Evolutionary conservation across 164 flowering plant genomes (phyloP).

Genomic region (Macadamia tetraphylla): DNA sequence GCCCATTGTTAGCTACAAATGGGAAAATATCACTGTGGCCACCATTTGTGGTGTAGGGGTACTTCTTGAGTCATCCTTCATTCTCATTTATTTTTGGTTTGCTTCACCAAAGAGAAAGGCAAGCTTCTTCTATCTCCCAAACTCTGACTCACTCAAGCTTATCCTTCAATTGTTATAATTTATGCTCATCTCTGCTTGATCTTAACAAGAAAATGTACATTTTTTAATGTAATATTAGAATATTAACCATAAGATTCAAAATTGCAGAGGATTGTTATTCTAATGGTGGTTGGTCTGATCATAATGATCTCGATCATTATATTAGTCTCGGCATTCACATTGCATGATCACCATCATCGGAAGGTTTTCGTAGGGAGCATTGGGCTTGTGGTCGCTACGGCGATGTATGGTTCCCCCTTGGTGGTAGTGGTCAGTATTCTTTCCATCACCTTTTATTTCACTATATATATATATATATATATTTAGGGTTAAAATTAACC

Average conservation of each 20-base stretch:
- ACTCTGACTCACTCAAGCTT: too few relatives aligned
- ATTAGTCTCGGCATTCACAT: slow-evolving; percentile 30
- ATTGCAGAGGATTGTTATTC: slow-evolving; percentile 15
- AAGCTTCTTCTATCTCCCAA: slow-evolving; percentile 8
- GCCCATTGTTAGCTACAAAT: slow-evolving; percentile 48
- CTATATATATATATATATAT: too few relatives aligned
- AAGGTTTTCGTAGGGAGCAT: slow-evolving; percentile 57
- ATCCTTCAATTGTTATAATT: too few relatives aligned
- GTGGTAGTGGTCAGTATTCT: slow-evolving; percentile 52
- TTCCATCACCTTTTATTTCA: too few relatives aligned
- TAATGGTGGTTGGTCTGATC: slow-evolving; percentile 20
- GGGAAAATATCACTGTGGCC: slow-evolving; percentile 49
- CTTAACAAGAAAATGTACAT: not conserved
- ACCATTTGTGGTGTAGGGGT: slow-evolving; percentile 48
- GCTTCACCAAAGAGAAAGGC: slow-evolving; percentile 41
- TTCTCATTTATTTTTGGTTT: slow-evolving; percentile 38
- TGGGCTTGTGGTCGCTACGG: slow-evolving; percentile 47
- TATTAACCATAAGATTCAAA: too few relatives aligned
- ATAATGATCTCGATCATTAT: slow-evolving; percentile 27
- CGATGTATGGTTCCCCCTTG: slow-evolving; percentile 73
- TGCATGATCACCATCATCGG: slow-evolving; percentile 54
- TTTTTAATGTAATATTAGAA: too few relatives aligned
- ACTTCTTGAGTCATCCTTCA: slow-evolving; percentile 43
- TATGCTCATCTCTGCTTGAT: too few relatives aligned
- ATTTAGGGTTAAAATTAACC: too few relatives aligned